Percentiles rank a stretch among this genome's conserved stretches.
Conservation (phyloP, 495 filamentous ascomycete genomes). For the Usnea hakonensis region DNA sequence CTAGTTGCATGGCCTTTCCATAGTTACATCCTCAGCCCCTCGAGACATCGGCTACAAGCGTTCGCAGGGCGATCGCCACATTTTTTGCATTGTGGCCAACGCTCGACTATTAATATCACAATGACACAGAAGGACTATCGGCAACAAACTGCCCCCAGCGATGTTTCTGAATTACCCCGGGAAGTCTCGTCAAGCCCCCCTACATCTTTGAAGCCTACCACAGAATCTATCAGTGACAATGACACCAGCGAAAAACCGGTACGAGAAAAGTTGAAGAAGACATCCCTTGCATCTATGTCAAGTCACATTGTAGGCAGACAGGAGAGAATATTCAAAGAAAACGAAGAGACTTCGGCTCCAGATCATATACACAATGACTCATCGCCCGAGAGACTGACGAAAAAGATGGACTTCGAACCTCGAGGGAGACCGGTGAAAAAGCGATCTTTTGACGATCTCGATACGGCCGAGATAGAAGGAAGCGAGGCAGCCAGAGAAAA, state of each 20-base stretch:
- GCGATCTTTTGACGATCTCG: conserved; percentile 43
- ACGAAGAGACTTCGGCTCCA: conserved; percentile 8
- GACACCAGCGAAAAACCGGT: conserved; percentile 49
- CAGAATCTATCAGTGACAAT: conserved; percentile 34
- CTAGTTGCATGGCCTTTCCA: conserved; percentile 12
- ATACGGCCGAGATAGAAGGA: not conserved
- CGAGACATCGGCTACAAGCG: conserved; percentile 5
- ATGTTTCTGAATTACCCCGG: not conserved
- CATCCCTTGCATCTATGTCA: conserved; percentile 43
- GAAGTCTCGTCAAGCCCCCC: conserved; percentile 1
- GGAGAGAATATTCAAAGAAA: conserved; percentile 17
- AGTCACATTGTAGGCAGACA: conserved; percentile 14
- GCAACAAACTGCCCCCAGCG: not conserved
- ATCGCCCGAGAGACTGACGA: conserved; percentile 4
- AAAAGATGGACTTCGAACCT: conserved; percentile 1
- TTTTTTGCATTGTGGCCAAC: not conserved
- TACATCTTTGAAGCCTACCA: not conserved
- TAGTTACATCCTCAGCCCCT: conserved; percentile 2
- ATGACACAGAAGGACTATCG: conserved; percentile 10
- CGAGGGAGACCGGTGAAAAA: conserved; percentile 43
- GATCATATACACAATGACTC: not conserved
- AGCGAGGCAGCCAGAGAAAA: not conserved
- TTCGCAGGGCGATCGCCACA: not conserved
- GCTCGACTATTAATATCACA: not conserved
- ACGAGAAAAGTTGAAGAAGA: conserved; percentile 55